phyloP scores from a whole-genome alignment of 495 filamentous ascomycete species.

The Bathelium albidoporum region DNA sequence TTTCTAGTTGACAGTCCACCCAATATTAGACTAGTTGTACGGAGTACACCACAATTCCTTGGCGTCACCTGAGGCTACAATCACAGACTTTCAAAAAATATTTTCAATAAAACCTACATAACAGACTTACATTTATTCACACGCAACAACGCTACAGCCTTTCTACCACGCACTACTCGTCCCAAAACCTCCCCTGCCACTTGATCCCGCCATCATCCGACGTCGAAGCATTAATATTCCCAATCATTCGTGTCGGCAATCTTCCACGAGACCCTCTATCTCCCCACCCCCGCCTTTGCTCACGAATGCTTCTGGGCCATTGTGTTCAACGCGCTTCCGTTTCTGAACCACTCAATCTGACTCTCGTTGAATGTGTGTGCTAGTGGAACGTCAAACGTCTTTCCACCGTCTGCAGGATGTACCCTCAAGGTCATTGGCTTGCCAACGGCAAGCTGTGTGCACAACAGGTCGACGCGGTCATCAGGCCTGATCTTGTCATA shows the following conservation, averaged over 20 bases:
- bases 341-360: constrained; percentile 97
- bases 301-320: constrained; percentile 62
- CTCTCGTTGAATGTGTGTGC: constrained; percentile 93
- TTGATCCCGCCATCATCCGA: not conserved
- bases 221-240: not conserved
- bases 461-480: constrained; percentile 82
- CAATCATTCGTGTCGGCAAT: not conserved
- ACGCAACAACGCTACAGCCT: not conserved
- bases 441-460: constrained; percentile 85
- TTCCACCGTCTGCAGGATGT: constrained; percentile 70
- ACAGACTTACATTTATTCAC: not conserved
- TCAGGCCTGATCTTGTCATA: constrained; percentile 94
- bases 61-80: too few relatives aligned
- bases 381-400: constrained; percentile 70
- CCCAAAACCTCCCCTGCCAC: not conserved
- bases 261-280: not conserved
- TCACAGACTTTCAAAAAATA: too few relatives aligned
- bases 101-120: not conserved
- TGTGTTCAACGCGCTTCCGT: constrained; percentile 92
- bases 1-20: too few relatives aligned
- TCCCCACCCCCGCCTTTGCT: too few relatives aligned
- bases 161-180: not conserved
- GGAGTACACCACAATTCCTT: too few relatives aligned
- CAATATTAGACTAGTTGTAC: too few relatives aligned
- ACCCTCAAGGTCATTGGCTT: constrained; percentile 88